Evolutionary conservation across 768 basidiomycete genomes (phyloP).

Genomic region (Scleroderma citrinum): DNA sequence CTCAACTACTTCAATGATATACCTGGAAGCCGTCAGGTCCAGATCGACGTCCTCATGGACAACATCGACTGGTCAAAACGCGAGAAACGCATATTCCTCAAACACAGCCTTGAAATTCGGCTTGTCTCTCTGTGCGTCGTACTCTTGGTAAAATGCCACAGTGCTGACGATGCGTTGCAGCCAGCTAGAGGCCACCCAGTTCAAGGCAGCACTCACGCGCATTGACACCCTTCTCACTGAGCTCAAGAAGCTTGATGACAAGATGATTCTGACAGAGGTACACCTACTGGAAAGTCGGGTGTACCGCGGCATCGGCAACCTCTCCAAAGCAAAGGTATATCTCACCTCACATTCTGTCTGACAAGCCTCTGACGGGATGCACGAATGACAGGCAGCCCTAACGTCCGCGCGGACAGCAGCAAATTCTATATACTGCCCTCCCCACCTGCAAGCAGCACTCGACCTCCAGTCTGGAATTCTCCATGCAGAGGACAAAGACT

Average conservation of each 20-base stretch:
- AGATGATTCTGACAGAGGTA: constrained; percentile 96
- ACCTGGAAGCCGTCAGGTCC: constrained; percentile 65
- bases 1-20: constrained; percentile 85
- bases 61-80: constrained; percentile 89
- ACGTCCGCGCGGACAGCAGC: constrained; percentile 91
- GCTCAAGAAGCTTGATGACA: constrained; percentile 91
- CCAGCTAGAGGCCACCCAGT: constrained; percentile 70
- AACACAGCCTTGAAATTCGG: constrained; percentile 88
- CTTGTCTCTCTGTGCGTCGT: constrained; percentile 62
- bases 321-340: constrained; percentile 81
- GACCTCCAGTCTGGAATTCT: constrained; percentile 76
- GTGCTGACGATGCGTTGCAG: constrained; percentile 27
- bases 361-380: background rate
- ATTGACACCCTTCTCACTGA: constrained; percentile 89
- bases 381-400: constrained; percentile 58
- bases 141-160: background rate
- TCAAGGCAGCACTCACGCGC: constrained; percentile 70
- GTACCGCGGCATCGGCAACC: constrained; percentile 83
- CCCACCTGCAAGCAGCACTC: constrained; percentile 52
- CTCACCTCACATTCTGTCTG: background rate
- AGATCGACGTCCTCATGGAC: constrained; percentile 82
- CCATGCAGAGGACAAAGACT: constrained; percentile 97
- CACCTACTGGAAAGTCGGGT: constrained; percentile 91
- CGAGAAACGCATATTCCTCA: constrained; percentile 93
- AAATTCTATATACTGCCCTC: constrained; percentile 91